These are phyloP conservation scores for Dactylorhiza incarnata DNA, from an alignment of 106 monocot genomes.

Conservation along the genomic window DNA sequence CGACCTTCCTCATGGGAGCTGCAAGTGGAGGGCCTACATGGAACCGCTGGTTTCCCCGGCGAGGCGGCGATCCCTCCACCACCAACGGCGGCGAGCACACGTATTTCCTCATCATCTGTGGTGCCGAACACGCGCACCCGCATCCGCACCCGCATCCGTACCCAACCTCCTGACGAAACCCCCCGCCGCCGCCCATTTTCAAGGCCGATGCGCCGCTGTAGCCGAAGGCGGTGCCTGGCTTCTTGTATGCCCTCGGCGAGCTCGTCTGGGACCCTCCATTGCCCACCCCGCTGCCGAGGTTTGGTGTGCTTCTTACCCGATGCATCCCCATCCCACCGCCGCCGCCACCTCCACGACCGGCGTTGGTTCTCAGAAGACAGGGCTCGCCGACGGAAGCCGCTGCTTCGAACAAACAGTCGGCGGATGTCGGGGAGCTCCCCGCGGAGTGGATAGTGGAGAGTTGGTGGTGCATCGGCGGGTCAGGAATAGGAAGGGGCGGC, in stretches of 20 bases:
- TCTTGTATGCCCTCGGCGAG: not conserved
- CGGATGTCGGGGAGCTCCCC: slow-evolving; percentile 5
- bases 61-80: not conserved
- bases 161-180: not conserved
- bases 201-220: not conserved
- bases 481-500: not conserved
- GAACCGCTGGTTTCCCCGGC: not conserved
- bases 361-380: not conserved
- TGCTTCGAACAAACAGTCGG: not conserved
- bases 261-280: not conserved
- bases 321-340: slow-evolving; percentile 16
- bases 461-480: not conserved
- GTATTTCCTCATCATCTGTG: not conserved
- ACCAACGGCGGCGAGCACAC: not conserved
- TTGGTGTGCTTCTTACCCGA: slow-evolving; percentile 19
- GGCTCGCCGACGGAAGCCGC: not conserved
- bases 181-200: slow-evolving; percentile 6
- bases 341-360: not conserved
- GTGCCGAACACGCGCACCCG: not conserved
- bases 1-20: not conserved
- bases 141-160: slow-evolving; percentile 3
- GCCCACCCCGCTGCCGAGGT: not conserved
- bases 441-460: not conserved
- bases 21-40: not conserved
- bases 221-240: not conserved